Evolutionary conservation across 2,329 filamentous ascomycete species (phyloP), one percentile per base, ranked within the genome.

Genomic region (Falciphora oryzae): DNA sequence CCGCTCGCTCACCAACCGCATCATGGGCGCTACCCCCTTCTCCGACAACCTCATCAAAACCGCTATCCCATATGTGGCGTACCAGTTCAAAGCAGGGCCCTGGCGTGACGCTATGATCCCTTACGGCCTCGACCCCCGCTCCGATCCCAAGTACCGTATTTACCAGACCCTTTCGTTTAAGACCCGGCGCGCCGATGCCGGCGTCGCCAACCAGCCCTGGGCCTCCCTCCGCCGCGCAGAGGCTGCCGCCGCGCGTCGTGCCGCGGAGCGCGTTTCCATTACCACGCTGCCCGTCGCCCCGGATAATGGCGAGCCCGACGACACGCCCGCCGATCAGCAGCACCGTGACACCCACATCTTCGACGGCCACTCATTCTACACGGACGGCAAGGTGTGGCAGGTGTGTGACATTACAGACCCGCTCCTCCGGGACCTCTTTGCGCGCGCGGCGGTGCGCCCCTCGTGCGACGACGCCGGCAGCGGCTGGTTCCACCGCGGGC

Each of bases 121-220:
- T 60, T 95, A 93, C 74, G 94, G 94, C 13, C 77, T 96, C 27
- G 95, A 99, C 73, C 95, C 95, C 3, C 86, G 95, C 50, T 84
- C 78, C 18, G 89, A 93, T 67, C 87, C 91, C 0, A 84, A 87
- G 64, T 93, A 90, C 73, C 89, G 93, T 44, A 80, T 87, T 64
- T 98, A 96, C 75, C 95, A 99, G 76, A 96, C 92, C 0, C 81
- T 97, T 68, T 90, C 92, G 77, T 96, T 97, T 78, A 91, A 93
- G 72, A 79, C 96, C 29, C 81, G 83, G 62, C 83, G 79, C 68
- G 80, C 80, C 67, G 78, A 79, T 66, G 74, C 79, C 10, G 79
- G 79, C 5, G 73, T 75, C n/a, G 77, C 79, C 57, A 79, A 79
- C 28, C 75, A 80, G 57, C 78, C 79, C 3, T 84, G 81, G 82